Base-by-base conservation (phyloP, 179 eudicot species). In the Carnegiea gigantea region DNA sequence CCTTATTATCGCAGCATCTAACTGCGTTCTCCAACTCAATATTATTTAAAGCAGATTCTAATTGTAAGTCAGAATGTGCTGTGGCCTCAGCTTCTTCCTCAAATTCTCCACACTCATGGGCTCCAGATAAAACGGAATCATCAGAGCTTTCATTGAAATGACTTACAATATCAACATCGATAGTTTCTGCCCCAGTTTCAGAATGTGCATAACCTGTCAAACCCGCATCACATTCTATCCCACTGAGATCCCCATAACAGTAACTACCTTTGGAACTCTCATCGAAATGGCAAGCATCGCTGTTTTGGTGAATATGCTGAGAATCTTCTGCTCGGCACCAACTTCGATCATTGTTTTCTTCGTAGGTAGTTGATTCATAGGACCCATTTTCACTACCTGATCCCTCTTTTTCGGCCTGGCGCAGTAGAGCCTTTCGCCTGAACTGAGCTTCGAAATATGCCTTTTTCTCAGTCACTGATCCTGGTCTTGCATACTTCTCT, bases 391-490 rank as follows among this genome's bases (percentile, higher is more conserved):
- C 91, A 82, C 82, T 85, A 46, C 71, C 15, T 77, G 86, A 86
- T 38, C 78, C 82, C n/a, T 82, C 88, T 20, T 54, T 73, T 72
- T 89, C 91, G 64, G 72, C 77, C 84, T 87, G 91, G 78, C 82
- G 73, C 67, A 73, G 70, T 65, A 84, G 80, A 21, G 84, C 82
- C 73, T 79, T 73, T 76, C 75, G 75, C 79, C 60, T 84, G 24
- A 81, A 84, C 78, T 84, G 84, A 73, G 83, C 84, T 81, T 84
- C 86, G 44, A 84, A 75, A 78, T 81, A 81, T 4, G 82, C 86
- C 82, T 73, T 74, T 65, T 84, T 84, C 79, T 84, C 77, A 14
- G 82, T 84, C n/a, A 84, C 86, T 60, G 84, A 81, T 59, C 86
- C 86, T 51, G 86, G 82, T 68, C 68, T 84, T 54, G 84, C 80